These are phyloP conservation scores for Casuarina glauca DNA, from an alignment of 306 rosid genomes.

Conservation along the genomic window DNA sequence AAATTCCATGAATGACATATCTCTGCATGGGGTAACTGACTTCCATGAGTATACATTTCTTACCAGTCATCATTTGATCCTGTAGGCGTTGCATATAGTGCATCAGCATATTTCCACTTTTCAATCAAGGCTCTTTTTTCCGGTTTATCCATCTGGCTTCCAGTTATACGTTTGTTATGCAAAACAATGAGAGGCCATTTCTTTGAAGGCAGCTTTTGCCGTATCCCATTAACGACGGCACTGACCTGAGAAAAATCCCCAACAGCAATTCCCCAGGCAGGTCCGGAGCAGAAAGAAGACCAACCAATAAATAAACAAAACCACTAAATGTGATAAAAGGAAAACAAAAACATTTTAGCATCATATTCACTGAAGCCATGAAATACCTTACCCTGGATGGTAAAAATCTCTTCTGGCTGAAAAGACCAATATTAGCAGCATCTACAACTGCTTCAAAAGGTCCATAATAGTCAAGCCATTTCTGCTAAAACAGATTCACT, in stretches of 20 bases:
- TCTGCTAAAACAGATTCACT: constrained; percentile 50
- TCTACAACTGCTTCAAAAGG: constrained; percentile 96
- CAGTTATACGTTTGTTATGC: constrained; percentile 78
- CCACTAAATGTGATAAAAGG: constrained; percentile 4
- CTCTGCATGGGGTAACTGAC: constrained; percentile 8
- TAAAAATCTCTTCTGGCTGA: constrained; percentile 63
- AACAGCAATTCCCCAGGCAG: constrained; percentile 1
- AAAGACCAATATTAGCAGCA: constrained; percentile 91
- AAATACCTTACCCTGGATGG: constrained; percentile 75
- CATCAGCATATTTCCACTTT: constrained; percentile 75
- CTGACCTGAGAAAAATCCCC: constrained; percentile 51
- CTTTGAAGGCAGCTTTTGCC: constrained; percentile 74
- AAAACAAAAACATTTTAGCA: constrained; percentile 1
- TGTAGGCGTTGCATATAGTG: constrained; percentile 81
- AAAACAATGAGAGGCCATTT: constrained; percentile 84
- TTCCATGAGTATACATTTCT: constrained; percentile 30
- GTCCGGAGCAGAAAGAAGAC: constrained; percentile 7
- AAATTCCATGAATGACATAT: neutral
- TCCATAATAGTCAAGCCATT: constrained; percentile 86
- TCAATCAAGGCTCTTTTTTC: constrained; percentile 67
- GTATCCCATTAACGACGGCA: constrained; percentile 68
- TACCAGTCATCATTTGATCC: constrained; percentile 98
- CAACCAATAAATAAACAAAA: constrained; percentile 10
- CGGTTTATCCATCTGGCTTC: constrained; percentile 62
- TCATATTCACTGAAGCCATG: constrained; percentile 12